These are phyloP conservation scores for Cyanodermella asteris DNA, from an alignment of 2,329 filamentous ascomycete species.

Conservation along the genomic window DNA sequence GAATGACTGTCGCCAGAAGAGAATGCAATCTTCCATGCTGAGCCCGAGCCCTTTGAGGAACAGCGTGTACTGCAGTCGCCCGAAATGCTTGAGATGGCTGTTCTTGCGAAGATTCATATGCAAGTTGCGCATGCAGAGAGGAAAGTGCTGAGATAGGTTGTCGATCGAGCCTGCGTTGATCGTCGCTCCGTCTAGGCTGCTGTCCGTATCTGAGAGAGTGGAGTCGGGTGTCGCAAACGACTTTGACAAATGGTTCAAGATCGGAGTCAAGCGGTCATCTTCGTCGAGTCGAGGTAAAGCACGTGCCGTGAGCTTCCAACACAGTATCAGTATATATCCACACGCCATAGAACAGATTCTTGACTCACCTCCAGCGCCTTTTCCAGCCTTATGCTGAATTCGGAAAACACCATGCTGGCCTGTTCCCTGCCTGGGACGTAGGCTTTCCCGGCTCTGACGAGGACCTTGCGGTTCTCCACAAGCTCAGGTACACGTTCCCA, in stretches of 20 bases:
- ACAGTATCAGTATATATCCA: not conserved
- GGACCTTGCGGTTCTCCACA: slow-evolving; percentile 56
- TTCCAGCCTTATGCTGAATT: slow-evolving; percentile 63
- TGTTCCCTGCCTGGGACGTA: slow-evolving; percentile 81
- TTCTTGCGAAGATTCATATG: slow-evolving; percentile 72
- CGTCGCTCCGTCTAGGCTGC: slow-evolving; percentile 43
- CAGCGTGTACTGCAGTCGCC: slow-evolving; percentile 79
- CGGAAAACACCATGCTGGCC: slow-evolving; percentile 66
- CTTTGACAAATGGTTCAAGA: slow-evolving; percentile 67
- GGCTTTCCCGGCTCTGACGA: slow-evolving; percentile 61
- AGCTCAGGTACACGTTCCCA: slow-evolving; percentile 86
- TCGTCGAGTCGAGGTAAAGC: slow-evolving; percentile 83
- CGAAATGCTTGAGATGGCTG: slow-evolving; percentile 79
- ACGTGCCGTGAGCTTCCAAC: slow-evolving; percentile 53
- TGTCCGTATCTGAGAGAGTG: slow-evolving; percentile 46
- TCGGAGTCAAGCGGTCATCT: slow-evolving; percentile 69
- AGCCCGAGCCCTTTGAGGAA: slow-evolving; percentile 94
- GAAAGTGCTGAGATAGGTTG: slow-evolving; percentile 58
- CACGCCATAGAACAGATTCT: not conserved
- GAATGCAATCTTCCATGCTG: slow-evolving; percentile 68
- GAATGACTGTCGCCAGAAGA: slow-evolving; percentile 82
- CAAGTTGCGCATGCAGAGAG: slow-evolving; percentile 82
- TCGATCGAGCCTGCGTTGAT: slow-evolving; percentile 67
- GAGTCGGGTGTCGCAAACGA: slow-evolving; percentile 87
- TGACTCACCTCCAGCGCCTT: slow-evolving; percentile 53